These are phyloP conservation scores for Martensiomyces pterosporus DNA, from an alignment of 192 early-diverging fungal genomes.

Conservation along the genomic window DNA sequence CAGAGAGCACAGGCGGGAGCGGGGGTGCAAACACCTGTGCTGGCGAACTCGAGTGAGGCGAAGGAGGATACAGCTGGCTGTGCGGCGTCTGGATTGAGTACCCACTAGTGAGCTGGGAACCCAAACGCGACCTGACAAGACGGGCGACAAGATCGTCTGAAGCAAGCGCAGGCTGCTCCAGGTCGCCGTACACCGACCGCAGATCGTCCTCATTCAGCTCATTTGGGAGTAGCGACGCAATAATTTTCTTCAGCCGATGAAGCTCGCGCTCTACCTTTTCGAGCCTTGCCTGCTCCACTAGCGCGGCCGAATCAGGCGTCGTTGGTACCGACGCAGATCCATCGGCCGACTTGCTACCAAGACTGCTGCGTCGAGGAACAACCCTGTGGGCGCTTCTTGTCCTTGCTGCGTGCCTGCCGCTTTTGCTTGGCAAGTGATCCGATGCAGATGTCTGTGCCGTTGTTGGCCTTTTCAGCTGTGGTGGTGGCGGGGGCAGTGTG, in stretches of 20 bases:
- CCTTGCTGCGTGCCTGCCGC: not conserved
- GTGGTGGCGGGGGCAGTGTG: not conserved
- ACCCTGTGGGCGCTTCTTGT: no score
- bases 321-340: no score
- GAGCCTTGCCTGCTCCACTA: conserved; percentile 33
- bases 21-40: no score
- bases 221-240: conserved; percentile 38
- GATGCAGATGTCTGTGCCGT: not conserved
- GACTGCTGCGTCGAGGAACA: no score
- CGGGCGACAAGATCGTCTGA: conserved; percentile 31
- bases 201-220: conserved; percentile 47
- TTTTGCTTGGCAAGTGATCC: no score
- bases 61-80: no score
- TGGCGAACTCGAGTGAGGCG: no score
- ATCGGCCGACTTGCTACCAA: no score
- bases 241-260: conserved; percentile 41
- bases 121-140: conserved; percentile 23
- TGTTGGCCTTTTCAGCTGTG: not conserved
- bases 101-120: no score
- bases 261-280: conserved; percentile 48
- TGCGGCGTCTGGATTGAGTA: no score
- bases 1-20: no score
- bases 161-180: conserved; percentile 20
- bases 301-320: not conserved
- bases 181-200: conserved; percentile 42